Evolutionary conservation across 495 filamentous ascomycete species (phyloP).

Genomic region (Parathielavia appendiculata): DNA sequence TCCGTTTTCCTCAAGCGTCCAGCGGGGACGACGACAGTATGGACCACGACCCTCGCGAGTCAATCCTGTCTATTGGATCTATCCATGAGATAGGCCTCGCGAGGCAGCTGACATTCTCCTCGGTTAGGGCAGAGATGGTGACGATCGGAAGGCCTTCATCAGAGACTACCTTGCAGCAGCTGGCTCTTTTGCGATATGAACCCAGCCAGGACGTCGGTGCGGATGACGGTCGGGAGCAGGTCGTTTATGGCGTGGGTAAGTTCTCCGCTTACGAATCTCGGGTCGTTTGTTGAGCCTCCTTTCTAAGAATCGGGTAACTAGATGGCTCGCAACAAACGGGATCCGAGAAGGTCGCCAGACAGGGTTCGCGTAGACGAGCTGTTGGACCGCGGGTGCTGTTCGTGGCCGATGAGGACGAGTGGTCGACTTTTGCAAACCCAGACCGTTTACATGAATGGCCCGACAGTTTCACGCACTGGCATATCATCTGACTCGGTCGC

Average conservation of each 20-base stretch:
- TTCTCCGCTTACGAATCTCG: neutral
- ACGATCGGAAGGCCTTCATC: neutral
- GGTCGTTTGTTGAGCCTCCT: neutral
- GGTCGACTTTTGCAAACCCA: neutral
- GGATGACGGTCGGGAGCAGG: neutral
- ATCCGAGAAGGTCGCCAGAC: neutral
- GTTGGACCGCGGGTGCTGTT: neutral
- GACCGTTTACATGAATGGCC: neutral
- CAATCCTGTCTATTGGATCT: neutral
- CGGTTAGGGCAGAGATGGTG: slow-evolving; percentile 4
- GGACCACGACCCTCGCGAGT: slow-evolving; percentile 3
- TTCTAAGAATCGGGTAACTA: neutral
- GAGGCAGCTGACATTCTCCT: neutral
- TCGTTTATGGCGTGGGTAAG: neutral
- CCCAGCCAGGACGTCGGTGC: neutral
- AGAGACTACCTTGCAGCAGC: neutral
- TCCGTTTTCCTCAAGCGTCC: too few relatives aligned
- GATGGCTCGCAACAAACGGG: neutral
- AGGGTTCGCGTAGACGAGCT: neutral
- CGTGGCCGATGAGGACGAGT: neutral
- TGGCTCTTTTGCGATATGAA: neutral
- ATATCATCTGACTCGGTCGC: neutral
- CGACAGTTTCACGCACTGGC: neutral
- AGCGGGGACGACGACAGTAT: neutral
- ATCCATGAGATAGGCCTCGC: slow-evolving; percentile 11